phyloP scores from a whole-genome alignment of 345 rosid genomes.

The Lagerstroemia speciosa region DNA sequence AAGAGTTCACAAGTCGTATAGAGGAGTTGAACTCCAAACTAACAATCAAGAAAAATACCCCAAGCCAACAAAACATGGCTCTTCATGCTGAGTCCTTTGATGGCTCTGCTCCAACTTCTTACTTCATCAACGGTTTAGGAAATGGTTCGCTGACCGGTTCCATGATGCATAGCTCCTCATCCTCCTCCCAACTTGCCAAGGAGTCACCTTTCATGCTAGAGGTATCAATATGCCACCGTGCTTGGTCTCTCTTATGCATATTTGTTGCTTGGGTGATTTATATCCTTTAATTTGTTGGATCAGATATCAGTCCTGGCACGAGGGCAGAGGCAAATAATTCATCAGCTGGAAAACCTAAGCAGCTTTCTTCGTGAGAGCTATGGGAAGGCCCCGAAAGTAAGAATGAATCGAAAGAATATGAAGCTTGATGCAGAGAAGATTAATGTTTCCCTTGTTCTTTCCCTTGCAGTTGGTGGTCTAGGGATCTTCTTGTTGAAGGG shows the following conservation, averaged over 20 bases:
- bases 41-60: slow-evolving; percentile 33
- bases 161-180: slow-evolving; percentile 59
- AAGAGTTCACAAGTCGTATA: slow-evolving; percentile 63
- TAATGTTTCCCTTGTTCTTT: slow-evolving; percentile 41
- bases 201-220: slow-evolving; percentile 76
- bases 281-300: slow-evolving; percentile 7
- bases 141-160: slow-evolving; percentile 66
- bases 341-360: slow-evolving; percentile 55
- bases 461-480: slow-evolving; percentile 54
- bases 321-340: slow-evolving; percentile 77
- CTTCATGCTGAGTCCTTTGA: slow-evolving; percentile 56
- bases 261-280: slow-evolving; percentile 11
- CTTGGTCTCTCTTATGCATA: background rate
- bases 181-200: slow-evolving; percentile 71
- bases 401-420: slow-evolving; percentile 23
- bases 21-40: slow-evolving; percentile 77
- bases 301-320: slow-evolving; percentile 56
- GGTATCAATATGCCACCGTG: slow-evolving; percentile 28
- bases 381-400: slow-evolving; percentile 25
- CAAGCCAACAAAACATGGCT: slow-evolving; percentile 61
- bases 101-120: slow-evolving; percentile 78
- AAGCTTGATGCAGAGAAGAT: slow-evolving; percentile 24
- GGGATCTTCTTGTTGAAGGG: slow-evolving; percentile 51
- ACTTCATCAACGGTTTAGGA: slow-evolving; percentile 73
- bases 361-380: slow-evolving; percentile 43